Conservation (phyloP, 2,329 filamentous ascomycete genomes). For the Penicillium sp. region DNA sequence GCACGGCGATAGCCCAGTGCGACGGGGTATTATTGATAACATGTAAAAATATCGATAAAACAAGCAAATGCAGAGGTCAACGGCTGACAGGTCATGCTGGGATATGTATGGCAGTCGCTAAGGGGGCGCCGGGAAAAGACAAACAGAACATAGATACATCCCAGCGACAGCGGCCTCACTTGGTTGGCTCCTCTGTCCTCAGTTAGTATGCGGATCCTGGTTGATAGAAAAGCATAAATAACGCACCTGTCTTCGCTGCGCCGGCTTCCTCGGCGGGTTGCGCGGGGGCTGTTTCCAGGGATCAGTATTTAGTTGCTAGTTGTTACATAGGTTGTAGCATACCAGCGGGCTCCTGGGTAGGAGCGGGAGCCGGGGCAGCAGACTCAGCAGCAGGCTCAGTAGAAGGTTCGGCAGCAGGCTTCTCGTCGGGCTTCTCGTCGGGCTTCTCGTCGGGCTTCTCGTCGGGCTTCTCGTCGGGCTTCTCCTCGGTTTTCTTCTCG, state of each 20-base stretch:
- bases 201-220: background rate
- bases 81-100: background rate
- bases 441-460: background rate
- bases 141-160: background rate
- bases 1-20: background rate
- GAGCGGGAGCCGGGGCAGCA: background rate
- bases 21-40: background rate
- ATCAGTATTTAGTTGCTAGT: background rate
- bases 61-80: background rate
- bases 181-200: background rate
- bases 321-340: background rate
- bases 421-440: background rate
- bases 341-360: background rate
- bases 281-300: background rate
- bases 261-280: background rate
- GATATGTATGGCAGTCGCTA: background rate
- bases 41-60: background rate
- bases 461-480: background rate
- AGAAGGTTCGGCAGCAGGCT: constrained; percentile 8
- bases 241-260: background rate
- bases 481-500: background rate
- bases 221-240: background rate
- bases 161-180: background rate
- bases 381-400: background rate
- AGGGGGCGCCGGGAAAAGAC: background rate